A percentile compares a stretch with the other conserved stretches of the same genome.
These are phyloP conservation scores for Cladophialophora yegresii DNA, from an alignment of 2,329 filamentous ascomycete species.

Conservation along the genomic window DNA sequence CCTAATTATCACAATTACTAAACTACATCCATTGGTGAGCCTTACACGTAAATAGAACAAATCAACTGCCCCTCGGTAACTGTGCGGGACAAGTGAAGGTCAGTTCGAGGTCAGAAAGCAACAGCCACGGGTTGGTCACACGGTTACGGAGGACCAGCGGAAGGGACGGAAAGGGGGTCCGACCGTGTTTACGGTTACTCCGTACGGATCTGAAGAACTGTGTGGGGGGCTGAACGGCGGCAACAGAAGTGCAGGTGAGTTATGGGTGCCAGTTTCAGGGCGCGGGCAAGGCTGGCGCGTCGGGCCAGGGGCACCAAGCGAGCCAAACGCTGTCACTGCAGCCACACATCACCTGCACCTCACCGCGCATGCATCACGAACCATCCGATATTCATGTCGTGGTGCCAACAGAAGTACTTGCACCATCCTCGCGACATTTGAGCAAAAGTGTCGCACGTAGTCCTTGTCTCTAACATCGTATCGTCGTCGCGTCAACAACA, in stretches of 20 bases:
- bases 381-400: not conserved
- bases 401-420: slow-evolving; percentile 5
- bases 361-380: slow-evolving; percentile 8
- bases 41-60: not conserved
- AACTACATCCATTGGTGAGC: not conserved
- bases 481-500: not conserved
- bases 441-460: not conserved
- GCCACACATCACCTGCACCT: slow-evolving; percentile 16
- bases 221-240: not conserved
- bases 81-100: not conserved
- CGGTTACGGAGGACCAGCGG: not conserved
- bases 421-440: not conserved
- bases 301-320: not conserved
- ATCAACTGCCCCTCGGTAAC: not conserved
- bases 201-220: not conserved
- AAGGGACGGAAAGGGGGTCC: not conserved
- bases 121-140: not conserved
- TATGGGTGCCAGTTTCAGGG: slow-evolving; percentile 11
- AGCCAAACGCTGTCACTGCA: slow-evolving; percentile 7
- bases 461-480: not conserved
- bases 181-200: not conserved
- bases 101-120: not conserved
- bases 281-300: slow-evolving; percentile 6
- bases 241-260: not conserved
- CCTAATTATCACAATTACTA: not conserved